A percentile compares a stretch with the other conserved stretches of the same genome.
These are phyloP conservation scores for Verticillium dahliae DNA, from an alignment of 2,329 filamentous ascomycete species.

Conservation along the genomic window DNA sequence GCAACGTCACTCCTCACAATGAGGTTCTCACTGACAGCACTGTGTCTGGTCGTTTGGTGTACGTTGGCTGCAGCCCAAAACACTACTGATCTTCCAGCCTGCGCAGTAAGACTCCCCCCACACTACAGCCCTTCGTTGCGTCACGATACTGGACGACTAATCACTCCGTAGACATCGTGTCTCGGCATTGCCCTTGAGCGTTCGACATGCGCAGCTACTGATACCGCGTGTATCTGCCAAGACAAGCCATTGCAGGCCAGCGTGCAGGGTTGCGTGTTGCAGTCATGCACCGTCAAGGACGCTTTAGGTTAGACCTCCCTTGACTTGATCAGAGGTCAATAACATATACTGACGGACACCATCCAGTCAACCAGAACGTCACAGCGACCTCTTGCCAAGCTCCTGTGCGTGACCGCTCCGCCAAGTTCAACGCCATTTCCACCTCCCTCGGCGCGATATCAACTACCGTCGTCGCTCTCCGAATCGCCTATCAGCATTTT, in stretches of 20 bases:
- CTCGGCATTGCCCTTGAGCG: not conserved
- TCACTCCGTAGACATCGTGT: not conserved
- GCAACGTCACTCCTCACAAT: not conserved
- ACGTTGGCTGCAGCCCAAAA: not conserved
- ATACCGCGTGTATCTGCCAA: conserved; percentile 24
- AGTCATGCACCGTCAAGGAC: conserved; percentile 21
- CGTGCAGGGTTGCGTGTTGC: conserved; percentile 18
- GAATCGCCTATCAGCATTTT: conserved; percentile 30
- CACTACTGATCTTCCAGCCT: not conserved
- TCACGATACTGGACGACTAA: not conserved
- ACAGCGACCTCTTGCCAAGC: conserved; percentile 19
- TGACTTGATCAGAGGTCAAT: not conserved
- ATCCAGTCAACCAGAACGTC: conserved; percentile 9
- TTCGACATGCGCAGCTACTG: conserved; percentile 14
- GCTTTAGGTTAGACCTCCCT: conserved; percentile 17
- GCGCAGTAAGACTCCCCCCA: not conserved
- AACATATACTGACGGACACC: not conserved
- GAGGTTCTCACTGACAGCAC: not conserved
- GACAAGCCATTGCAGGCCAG: conserved; percentile 16
- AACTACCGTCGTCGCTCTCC: conserved; percentile 31
- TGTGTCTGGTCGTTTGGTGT: not conserved
- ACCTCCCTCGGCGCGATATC: conserved; percentile 26
- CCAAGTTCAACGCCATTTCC: conserved; percentile 25
- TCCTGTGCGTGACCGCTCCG: conserved; percentile 21
- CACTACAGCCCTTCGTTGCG: too few species aligned